Conservation (phyloP, 2,329 filamentous ascomycete genomes). For the Orbilia javanica region DNA sequence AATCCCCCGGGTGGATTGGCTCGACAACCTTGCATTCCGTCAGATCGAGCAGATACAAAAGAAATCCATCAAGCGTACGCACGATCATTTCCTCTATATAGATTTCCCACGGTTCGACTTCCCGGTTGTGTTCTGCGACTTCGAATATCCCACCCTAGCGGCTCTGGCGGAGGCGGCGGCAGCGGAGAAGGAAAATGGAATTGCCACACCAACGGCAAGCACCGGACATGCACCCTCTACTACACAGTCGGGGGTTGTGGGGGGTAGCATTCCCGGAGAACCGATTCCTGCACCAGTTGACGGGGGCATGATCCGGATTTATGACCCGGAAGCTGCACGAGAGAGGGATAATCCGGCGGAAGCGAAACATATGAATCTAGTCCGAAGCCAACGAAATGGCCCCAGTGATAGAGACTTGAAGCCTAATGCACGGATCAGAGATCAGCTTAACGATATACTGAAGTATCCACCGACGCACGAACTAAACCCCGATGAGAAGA, state of each 20-base stretch:
- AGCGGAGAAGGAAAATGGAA: slow-evolving; percentile 34
- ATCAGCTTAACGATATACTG: slow-evolving; percentile 91
- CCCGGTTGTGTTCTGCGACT: slow-evolving; percentile 92
- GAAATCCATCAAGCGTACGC: slow-evolving; percentile 64
- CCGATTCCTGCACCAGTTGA: slow-evolving; percentile 62
- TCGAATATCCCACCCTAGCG: slow-evolving; percentile 75
- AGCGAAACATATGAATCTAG: slow-evolving; percentile 90
- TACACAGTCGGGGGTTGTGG: background rate
- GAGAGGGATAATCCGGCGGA: slow-evolving; percentile 88
- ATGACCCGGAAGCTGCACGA: slow-evolving; percentile 91
- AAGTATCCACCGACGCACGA: slow-evolving; percentile 92
- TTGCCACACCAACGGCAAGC: slow-evolving; percentile 62
- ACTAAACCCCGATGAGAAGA: slow-evolving; percentile 89
- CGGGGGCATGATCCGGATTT: slow-evolving; percentile 81
- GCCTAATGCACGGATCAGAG: slow-evolving; percentile 93
- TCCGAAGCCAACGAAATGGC: slow-evolving; percentile 92
- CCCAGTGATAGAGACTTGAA: slow-evolving; percentile 94
- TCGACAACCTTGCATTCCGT: slow-evolving; percentile 93
- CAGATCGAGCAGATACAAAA: slow-evolving; percentile 80
- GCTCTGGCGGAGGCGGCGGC: slow-evolving; percentile 31
- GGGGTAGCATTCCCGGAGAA: slow-evolving; percentile 40
- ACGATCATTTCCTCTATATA: slow-evolving; percentile 84
- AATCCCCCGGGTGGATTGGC: slow-evolving; percentile 91
- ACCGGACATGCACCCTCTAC: slow-evolving; percentile 67
- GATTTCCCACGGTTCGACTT: slow-evolving; percentile 96